Percentiles rank a stretch among this genome's conserved stretches.
phyloP scores from a whole-genome alignment of 495 filamentous ascomycete species.

The Xylaria telfairii region DNA sequence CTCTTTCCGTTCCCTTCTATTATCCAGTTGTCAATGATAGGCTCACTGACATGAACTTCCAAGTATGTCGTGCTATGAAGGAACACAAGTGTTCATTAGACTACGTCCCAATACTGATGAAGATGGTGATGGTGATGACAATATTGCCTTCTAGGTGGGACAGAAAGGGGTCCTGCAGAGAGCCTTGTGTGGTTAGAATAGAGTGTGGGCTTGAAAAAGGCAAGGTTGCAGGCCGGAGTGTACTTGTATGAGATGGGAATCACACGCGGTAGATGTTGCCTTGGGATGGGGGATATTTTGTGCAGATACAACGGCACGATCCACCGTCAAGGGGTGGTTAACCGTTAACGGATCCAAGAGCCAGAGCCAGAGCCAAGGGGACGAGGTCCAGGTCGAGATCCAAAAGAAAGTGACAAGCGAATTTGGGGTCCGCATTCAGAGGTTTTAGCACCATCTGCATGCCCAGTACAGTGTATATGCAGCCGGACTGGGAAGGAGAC shows the following conservation, averaged over 20 bases:
- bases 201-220: constrained; percentile 44
- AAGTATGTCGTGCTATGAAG: background rate
- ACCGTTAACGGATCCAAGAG: constrained; percentile 41
- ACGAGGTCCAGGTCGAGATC: constrained; percentile 45
- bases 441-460: constrained; percentile 53
- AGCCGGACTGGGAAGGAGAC: constrained; percentile 62
- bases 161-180: constrained; percentile 35
- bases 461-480: constrained; percentile 49
- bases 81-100: constrained; percentile 9
- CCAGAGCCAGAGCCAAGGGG: constrained; percentile 41
- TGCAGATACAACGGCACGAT: constrained; percentile 57
- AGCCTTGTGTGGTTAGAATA: constrained; percentile 48
- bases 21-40: constrained; percentile 16
- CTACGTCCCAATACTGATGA: constrained; percentile 2
- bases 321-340: constrained; percentile 47
- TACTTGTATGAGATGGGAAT: constrained; percentile 56
- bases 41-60: background rate
- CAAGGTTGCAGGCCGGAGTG: constrained; percentile 54
- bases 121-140: constrained; percentile 14
- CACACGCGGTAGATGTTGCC: constrained; percentile 50
- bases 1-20: constrained; percentile 5
- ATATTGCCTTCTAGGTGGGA: constrained; percentile 24
- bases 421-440: constrained; percentile 46
- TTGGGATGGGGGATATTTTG: constrained; percentile 54
- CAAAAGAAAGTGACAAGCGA: constrained; percentile 44